Evolutionary conservation across 441 rosid species (phyloP), one percentile per base, ranked within the genome.

Genomic region (Aleurites moluccanus): DNA sequence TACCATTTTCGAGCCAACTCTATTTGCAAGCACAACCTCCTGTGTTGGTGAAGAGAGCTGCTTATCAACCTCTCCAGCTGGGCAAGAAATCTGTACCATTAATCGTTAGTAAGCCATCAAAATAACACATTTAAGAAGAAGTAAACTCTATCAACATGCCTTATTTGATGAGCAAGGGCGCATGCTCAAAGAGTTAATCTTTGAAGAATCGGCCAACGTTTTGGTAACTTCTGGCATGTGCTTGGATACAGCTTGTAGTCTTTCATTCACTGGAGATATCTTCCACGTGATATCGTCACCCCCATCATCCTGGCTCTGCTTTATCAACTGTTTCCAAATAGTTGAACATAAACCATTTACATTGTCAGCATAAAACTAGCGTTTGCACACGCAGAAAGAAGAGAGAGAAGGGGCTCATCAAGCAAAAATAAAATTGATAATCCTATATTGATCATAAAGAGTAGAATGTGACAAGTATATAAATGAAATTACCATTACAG

Each of bases 301-400:
- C 28, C 90, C 91, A 75, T 96, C 99, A 80, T 91, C 92, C 79
- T 96, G 99, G 81, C 96, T 96, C 85, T 89, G 99, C 89, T 88
- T 89, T 79, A 96, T 89, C 88, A 94, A 83, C 98, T 92, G 81
- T 44, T 74, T 62, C 44, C 45, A 44, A 42, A 59, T 6, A 70
- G 23, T 67, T 35, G 23, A 35, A 16, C 57, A 59, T 45, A 30
- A 53, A 14, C 64, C 64, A 60, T 13, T 60, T 28, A n/a, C 35
- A 14, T 13, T 4, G 40, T 57, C 6, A 57, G 33, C 28, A 57
- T 9, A 25, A 25, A 13, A 7, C 14, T 4, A 25, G 6, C 28
- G 25, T 75, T 33, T 47, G 11, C n/a, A 1, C 2, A 28, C 5
- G n/a, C 11, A 61, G 10, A 33, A 42, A 8, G 35, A 13, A 28